Percentiles rank a stretch among this genome's conserved stretches.
Conservation (phyloP, 1,284 basidiomycete genomes). For the Lignosus rhinocerotis region DNA sequence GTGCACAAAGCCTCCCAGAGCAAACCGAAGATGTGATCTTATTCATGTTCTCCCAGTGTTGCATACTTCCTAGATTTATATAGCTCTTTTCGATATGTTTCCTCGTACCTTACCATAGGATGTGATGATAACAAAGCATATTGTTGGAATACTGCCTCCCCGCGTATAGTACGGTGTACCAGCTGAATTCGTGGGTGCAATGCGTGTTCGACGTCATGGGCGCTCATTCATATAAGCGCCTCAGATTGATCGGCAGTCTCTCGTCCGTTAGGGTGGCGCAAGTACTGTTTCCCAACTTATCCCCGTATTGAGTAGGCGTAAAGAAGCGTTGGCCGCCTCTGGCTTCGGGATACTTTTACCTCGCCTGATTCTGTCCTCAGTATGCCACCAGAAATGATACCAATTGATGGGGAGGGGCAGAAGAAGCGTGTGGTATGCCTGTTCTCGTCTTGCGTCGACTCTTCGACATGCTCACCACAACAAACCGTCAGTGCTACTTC, state of each 20-base stretch:
- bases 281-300: constrained; percentile 13
- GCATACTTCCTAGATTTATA: too few species aligned
- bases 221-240: background rate
- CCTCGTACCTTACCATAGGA: too few species aligned
- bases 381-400: constrained; percentile 61
- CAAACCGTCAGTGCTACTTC: constrained; percentile 79
- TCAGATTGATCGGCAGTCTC: constrained; percentile 15
- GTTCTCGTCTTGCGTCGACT: constrained; percentile 6
- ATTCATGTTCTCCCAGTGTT: background rate
- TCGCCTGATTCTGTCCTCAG: background rate
- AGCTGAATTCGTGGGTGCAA: background rate
- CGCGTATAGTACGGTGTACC: too few species aligned
- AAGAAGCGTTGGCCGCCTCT: background rate
- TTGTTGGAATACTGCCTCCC: too few species aligned
- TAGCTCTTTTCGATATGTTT: background rate
- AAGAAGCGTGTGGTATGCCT: constrained; percentile 79
- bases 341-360: background rate
- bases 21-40: constrained; percentile 40
- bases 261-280: constrained; percentile 4
- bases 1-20: constrained; percentile 50
- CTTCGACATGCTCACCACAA: background rate
- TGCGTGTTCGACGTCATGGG: background rate
- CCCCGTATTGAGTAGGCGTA: constrained; percentile 7
- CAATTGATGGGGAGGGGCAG: constrained; percentile 65
- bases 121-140: too few species aligned